Evolutionary conservation across 805 yeast genomes (phyloP), one percentile per base, ranked within the genome.

Genomic region (Saturnispora zaruensis): DNA sequence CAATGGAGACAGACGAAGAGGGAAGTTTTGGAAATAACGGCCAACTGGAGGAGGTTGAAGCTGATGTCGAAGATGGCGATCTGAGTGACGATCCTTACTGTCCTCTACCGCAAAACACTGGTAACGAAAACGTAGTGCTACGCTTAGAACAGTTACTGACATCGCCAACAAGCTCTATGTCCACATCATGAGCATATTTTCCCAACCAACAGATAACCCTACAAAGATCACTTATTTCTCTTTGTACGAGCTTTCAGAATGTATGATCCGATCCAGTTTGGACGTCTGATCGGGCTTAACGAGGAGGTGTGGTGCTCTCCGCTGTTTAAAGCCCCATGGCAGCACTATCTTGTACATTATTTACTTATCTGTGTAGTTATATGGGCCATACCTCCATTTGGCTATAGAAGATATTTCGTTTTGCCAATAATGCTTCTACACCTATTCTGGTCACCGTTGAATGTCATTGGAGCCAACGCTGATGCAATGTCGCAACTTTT

Each of bases 41-140:
- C 73, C 4, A 76, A 67, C 6, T 57, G 74, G 55, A 32, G 40
- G 51, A 45, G 28, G 32, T 25, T 11, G 28, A 36, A 5, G 42
- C 37, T n/a, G 46, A 44, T 8, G 41, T 36, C 4, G 49, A 41
- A n/a, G 49, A 46, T 9, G 44, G n/a, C 28, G 36, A 18, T 21
- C 21, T 38, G 4, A 21, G 24, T 30, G 49, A 28, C 9, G 49
- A 21, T 9, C 44, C 40, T 4, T 40, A 32, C 33, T 46, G 45
- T 16, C 49, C 49, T 6, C 23, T 26, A 7, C 49, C 49, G 4
- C 49, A 41, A 36, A 18, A 18, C 18, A 23, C 23, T 7, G 21
- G 8, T 3, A 36, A 6, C 6, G 13, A 11, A 36, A 36, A 36
- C 8, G 40, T 36, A 18, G 24, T 16, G 9, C 9, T 36, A 14